Evolutionary conservation across 106 monocot genomes (phyloP), one percentile per base, ranked within the genome.

Genomic region (Allium cepa): DNA sequence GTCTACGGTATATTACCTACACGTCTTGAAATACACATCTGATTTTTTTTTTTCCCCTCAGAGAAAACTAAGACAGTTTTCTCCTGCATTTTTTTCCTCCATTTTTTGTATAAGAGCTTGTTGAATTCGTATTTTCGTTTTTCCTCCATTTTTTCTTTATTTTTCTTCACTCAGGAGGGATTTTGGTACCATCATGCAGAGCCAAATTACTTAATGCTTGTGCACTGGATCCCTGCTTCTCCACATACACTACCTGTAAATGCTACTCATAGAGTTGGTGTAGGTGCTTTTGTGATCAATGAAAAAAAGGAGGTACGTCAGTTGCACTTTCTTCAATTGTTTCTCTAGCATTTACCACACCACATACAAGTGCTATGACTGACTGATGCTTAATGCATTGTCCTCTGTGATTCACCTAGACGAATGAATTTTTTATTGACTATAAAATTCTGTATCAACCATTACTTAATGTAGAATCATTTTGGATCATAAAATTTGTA

Each of bases 161-260:
- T 65, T 78, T 16, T 63, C 16, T 52, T 79, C 15, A 27, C 80
- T 53, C 77, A 96, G 95, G 88, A 91, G 66, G 95, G 95, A 18
- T 96, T 96, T 73, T 96, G 95, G 91, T 96, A 86, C 64, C 95
- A 96, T 66, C 95, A 96, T 84, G 95, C 95, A 49, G 95, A 96
- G 77, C 77, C 78, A 66, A 82, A 58, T 69, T 91, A 96, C 14
- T 76, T 96, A 73, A 96, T 96, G 95, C 88, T 96, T 79, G 86
- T 82, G 9, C 86, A 86, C 63, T 96, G 95, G 95, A 85, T 96
- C 68, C 95, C 95, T 73, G 53, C 64, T 26, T 85, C 83, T 6
- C 15, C 77, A 65, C 77, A 96, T 71, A 96, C 95, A 17, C 70
- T 96, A 77, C 95, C 95, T 57, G 63, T 78, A 56, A 96, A 96